phyloP scores from a whole-genome alignment of 176 grass and related monocot genomes.

The Rhynchospora pubera region DNA sequence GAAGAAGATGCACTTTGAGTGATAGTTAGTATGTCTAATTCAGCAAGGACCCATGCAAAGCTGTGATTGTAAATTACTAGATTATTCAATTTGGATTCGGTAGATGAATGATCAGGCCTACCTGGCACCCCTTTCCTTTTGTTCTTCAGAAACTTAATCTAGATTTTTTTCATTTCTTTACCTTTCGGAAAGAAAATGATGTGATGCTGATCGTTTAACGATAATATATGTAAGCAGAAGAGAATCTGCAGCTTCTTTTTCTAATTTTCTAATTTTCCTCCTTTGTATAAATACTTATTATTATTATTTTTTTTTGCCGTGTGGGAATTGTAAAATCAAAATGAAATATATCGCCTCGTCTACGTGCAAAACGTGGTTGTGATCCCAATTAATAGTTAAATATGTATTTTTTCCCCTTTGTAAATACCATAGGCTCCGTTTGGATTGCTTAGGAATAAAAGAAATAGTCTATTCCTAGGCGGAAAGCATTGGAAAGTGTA shows the following conservation, averaged over 20 bases:
- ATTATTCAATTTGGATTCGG: conserved; percentile 13
- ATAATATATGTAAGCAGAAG: not conserved
- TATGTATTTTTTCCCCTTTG: too few species aligned
- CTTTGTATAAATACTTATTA: not conserved
- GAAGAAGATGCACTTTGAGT: not conserved
- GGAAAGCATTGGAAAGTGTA: too few species aligned
- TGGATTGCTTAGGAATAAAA: too few species aligned
- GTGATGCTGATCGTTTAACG: conserved; percentile 14
- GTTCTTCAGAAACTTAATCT: not conserved
- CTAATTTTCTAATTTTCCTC: not conserved
- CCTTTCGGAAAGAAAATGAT: not conserved
- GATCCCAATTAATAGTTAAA: too few species aligned
- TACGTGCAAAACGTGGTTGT: too few species aligned
- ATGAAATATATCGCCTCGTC: too few species aligned
- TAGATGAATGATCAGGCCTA: conserved; percentile 10
- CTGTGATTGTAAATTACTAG: not conserved
- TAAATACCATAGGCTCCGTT: too few species aligned
- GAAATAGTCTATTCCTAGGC: too few species aligned
- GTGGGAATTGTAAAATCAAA: too few species aligned
- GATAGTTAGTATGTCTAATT: conserved; percentile 12
- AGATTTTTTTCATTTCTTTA: not conserved
- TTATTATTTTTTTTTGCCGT: too few species aligned
- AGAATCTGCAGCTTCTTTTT: not conserved
- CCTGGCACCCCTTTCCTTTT: conserved; percentile 9
- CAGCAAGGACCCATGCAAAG: not conserved